Conservation (phyloP, 306 rosid genomes). For the Corylus avellana region DNA sequence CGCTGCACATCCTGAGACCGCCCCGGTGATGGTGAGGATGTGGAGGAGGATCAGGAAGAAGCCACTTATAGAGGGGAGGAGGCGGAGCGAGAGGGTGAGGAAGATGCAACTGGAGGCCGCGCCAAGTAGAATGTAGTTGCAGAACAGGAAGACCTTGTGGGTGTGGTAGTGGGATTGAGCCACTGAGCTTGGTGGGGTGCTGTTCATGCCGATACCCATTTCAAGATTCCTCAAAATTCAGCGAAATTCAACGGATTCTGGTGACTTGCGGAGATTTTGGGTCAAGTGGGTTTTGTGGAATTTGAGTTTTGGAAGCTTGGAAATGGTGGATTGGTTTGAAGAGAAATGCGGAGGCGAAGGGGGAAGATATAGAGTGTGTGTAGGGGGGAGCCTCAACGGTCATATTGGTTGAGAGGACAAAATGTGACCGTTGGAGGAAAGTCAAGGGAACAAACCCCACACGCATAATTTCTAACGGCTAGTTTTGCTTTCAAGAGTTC, state of each 20-base stretch:
- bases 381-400: slow-evolving; percentile 19
- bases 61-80: slow-evolving; percentile 78
- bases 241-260: not conserved
- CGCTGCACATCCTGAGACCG: slow-evolving; percentile 72
- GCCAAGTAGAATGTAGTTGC: slow-evolving; percentile 86
- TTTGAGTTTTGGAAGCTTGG: not conserved
- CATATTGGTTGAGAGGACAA: not conserved
- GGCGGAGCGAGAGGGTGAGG: slow-evolving; percentile 87
- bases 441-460: not conserved
- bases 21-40: slow-evolving; percentile 64
- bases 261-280: not conserved
- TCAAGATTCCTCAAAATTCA: not conserved
- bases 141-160: slow-evolving; percentile 74
- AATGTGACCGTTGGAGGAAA: slow-evolving; percentile 31
- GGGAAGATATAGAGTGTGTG: slow-evolving; percentile 19
- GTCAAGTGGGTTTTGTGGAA: not conserved
- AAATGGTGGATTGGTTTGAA: not conserved
- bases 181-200: slow-evolving; percentile 8
- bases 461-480: slow-evolving; percentile 14
- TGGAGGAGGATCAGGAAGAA: slow-evolving; percentile 86
- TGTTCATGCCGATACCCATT: slow-evolving; percentile 47
- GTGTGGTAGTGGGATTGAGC: slow-evolving; percentile 51
- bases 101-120: slow-evolving; percentile 95
- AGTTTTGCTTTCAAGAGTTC: not conserved
- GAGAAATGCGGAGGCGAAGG: not conserved